Evolutionary conservation across 768 basidiomycete genomes (phyloP), one percentile per base, ranked within the genome.

Genomic region (Boletus tomentosulus): DNA sequence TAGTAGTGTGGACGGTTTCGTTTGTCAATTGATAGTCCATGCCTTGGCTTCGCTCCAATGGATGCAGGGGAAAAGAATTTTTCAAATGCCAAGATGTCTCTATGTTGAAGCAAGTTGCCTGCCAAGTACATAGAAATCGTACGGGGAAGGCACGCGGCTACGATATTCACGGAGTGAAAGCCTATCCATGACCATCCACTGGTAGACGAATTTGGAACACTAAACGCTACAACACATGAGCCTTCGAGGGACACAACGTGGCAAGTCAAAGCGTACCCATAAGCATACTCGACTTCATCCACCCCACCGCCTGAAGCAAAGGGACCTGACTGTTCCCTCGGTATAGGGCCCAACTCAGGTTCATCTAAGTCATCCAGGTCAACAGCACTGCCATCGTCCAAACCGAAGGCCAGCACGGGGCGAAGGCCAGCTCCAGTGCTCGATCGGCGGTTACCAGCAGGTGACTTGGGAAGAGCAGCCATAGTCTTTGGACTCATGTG

Each of bases 401-500:
- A 75, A 25, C 85, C 89, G 62, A 82, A 82, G 67, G 89, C 75
- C 73, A 84, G 67, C 41, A 97, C 85, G 13, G 95, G 93, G 33
- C 94, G 83, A 46, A 98, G 79, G 13, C 91, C 85, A 27, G 81
- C 81, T 33, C 92, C 92, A 6, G 91, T 88, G 57, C 89, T 92
- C 33, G 90, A 89, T 25, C 93, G 81, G 25, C 94, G 81, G 46
- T 78, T 76, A 41, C 88, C 86, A 15, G 87, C 87, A 16, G 94
- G 94, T 0, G 92, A 95, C 68, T 94, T 94, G 0, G 94, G 90
- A 45, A 98, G 76, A 9, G 92, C 88, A 12, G 90, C 89, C 84
- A 98, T 89, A 3, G 93, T 95, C 71, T 92, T 90, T 4, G 93
- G 92, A 59, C 95, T 96, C 87, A 98, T 89, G 65, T 96, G 94